These are phyloP conservation scores for Erythrobasidium yunnanense DNA, from an alignment of 768 basidiomycete genomes.

Conservation along the genomic window DNA sequence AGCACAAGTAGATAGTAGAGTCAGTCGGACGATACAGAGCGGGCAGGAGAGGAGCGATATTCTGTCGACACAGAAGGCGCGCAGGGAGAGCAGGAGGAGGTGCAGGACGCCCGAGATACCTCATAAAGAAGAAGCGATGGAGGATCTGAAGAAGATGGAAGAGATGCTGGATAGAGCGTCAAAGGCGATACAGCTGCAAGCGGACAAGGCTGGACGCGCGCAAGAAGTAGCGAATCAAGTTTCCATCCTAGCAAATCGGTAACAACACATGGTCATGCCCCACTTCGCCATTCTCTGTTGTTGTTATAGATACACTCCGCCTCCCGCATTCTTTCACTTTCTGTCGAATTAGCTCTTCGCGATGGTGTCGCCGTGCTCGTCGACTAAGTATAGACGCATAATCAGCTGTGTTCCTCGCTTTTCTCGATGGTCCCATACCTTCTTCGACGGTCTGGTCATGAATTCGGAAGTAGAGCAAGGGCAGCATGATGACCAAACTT, in stretches of 20 bases:
- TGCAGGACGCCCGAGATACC: not conserved
- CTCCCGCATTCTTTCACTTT: too few relatives aligned
- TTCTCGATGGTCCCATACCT: not conserved
- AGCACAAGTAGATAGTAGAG: not conserved
- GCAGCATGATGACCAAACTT: conserved; percentile 16
- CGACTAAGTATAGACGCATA: not conserved
- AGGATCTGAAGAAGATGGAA: not conserved
- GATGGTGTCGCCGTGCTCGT: not conserved
- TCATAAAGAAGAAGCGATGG: not conserved
- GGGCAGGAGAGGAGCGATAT: not conserved
- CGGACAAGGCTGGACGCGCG: not conserved
- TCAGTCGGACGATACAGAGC: not conserved
- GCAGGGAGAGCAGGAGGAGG: not conserved
- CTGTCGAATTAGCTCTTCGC: too few relatives aligned
- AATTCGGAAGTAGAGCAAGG: conserved; percentile 1
- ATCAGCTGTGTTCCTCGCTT: not conserved
- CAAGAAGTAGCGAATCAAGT: not conserved
- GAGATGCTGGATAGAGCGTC: not conserved
- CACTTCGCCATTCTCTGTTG: too few relatives aligned
- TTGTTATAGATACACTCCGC: too few relatives aligned
- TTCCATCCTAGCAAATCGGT: not conserved
- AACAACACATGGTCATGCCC: too few relatives aligned
- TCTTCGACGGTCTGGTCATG: conserved; percentile 17
- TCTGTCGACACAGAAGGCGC: not conserved
- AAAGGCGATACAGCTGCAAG: not conserved